A percentile compares a stretch with the other conserved stretches of the same genome.
These are phyloP conservation scores for Sophora flavescens DNA, from an alignment of 306 rosid species.

Conservation along the genomic window DNA sequence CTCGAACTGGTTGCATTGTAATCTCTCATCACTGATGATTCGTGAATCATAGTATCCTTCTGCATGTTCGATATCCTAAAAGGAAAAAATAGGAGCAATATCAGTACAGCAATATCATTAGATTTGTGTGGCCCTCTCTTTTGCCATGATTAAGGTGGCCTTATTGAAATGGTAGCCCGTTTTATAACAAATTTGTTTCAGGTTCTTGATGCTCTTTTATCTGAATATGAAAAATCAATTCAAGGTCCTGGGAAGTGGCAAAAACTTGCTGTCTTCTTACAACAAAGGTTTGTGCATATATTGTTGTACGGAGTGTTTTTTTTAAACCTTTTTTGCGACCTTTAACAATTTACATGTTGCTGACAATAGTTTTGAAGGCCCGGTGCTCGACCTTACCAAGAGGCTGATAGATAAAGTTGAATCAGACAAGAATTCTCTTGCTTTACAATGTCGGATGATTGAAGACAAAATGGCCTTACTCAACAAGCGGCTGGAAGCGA, in stretches of 20 bases:
- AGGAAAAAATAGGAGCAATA: neutral
- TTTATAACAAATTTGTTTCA: conserved; percentile 47
- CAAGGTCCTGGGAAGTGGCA: conserved; percentile 96
- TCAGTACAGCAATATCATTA: neutral
- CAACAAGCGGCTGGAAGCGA: conserved; percentile 84
- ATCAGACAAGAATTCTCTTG: conserved; percentile 74
- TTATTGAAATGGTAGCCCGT: conserved; percentile 25
- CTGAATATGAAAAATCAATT: conserved; percentile 77
- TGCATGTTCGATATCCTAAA: conserved; percentile 5
- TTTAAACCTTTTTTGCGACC: neutral
- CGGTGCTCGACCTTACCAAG: conserved; percentile 74
- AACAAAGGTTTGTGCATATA: conserved; percentile 71
- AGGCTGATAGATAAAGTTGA: conserved; percentile 78
- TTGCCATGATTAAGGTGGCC: neutral
- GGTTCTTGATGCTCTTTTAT: conserved; percentile 91
- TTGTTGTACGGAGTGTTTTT: neutral
- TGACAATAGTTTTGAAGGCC: conserved; percentile 85
- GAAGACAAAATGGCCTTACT: conserved; percentile 79
- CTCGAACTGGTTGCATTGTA: conserved; percentile 11
- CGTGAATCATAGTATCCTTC: conserved; percentile 1
- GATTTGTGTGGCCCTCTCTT: neutral
- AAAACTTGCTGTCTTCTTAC: conserved; percentile 75
- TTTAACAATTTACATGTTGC: conserved; percentile 14
- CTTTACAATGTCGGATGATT: conserved; percentile 71
- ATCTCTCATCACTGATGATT: neutral